phyloP scores from a whole-genome alignment of 2,329 filamentous ascomycete genomes.

The Canariomyces notabilis region DNA sequence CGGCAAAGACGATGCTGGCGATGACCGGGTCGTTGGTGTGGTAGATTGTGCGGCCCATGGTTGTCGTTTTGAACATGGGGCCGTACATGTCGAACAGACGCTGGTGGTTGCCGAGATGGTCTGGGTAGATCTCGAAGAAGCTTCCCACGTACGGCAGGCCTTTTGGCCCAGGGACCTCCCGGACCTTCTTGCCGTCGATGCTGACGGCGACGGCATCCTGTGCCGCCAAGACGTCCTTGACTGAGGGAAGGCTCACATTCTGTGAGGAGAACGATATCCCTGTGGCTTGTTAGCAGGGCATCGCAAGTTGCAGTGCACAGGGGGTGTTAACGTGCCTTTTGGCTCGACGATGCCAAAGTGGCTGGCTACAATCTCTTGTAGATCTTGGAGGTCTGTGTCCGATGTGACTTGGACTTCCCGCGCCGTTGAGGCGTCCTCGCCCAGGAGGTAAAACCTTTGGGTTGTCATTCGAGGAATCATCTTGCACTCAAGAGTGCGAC shows the following conservation, averaged over 20 bases:
- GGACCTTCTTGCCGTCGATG: conserved; percentile 45
- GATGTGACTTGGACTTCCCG: conserved; percentile 34
- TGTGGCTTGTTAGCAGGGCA: conserved; percentile 6
- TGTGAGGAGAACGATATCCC: no score
- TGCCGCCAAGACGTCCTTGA: conserved; percentile 33
- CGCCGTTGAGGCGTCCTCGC: conserved; percentile 34
- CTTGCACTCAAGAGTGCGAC: no score
- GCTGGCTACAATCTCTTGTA: conserved; percentile 37
- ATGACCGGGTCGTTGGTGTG: conserved; percentile 47
- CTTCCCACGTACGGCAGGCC: not conserved
- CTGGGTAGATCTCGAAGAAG: conserved; percentile 1
- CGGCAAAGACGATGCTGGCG: conserved; percentile 41
- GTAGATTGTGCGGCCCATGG: conserved; percentile 46
- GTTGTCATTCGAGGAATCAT: no score
- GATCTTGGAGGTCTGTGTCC: conserved; percentile 30
- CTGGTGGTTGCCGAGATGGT: conserved; percentile 49
- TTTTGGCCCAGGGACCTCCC: conserved; percentile 43
- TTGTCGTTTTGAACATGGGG: conserved; percentile 46
- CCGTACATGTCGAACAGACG: conserved; percentile 48
- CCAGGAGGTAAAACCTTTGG: conserved; percentile 39
- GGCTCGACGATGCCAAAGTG: conserved; percentile 41
- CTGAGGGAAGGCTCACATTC: conserved; percentile 31
- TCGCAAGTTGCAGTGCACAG: no score
- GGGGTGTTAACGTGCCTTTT: conserved; percentile 20
- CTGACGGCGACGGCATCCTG: conserved; percentile 37